These are phyloP conservation scores for Nothophoma quercina DNA, from an alignment of 2,329 filamentous ascomycete species.

Conservation along the genomic window DNA sequence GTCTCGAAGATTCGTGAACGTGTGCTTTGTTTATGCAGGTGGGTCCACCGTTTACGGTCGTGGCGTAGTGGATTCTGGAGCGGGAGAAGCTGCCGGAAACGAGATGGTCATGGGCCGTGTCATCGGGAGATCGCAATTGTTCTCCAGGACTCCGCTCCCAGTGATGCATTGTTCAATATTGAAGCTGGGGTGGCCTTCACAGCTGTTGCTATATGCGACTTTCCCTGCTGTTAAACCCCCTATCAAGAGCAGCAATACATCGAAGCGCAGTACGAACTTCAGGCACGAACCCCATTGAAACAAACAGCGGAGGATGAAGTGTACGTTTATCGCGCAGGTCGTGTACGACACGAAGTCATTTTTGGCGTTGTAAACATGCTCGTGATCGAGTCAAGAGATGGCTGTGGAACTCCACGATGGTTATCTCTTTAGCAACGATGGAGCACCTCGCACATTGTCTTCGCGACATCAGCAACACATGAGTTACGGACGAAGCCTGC, in stretches of 20 bases:
- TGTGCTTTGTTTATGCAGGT: constrained; percentile 7
- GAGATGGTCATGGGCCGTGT: constrained; percentile 1
- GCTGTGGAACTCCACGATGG: too few relatives aligned
- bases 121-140: constrained; percentile 6
- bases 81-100: constrained; percentile 10
- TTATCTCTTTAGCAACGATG: too few relatives aligned
- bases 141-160: not conserved
- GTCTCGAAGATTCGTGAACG: constrained; percentile 20
- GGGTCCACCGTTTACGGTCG: constrained; percentile 13
- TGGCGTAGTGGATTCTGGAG: constrained; percentile 15
- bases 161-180: not conserved
- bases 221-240: constrained; percentile 8
- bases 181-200: not conserved
- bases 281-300: too few relatives aligned
- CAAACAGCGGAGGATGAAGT: too few relatives aligned
- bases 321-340: too few relatives aligned
- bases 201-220: not conserved
- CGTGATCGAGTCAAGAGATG: too few relatives aligned
- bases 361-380: too few relatives aligned
- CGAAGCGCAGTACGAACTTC: too few relatives aligned
- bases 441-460: too few relatives aligned
- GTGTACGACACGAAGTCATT: too few relatives aligned
- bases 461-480: too few relatives aligned
- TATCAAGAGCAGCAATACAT: not conserved
- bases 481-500: too few relatives aligned